These are phyloP conservation scores for Dictyostelium brefeldianum DNA, from an alignment of 78 protist species.

Conservation along the genomic window DNA sequence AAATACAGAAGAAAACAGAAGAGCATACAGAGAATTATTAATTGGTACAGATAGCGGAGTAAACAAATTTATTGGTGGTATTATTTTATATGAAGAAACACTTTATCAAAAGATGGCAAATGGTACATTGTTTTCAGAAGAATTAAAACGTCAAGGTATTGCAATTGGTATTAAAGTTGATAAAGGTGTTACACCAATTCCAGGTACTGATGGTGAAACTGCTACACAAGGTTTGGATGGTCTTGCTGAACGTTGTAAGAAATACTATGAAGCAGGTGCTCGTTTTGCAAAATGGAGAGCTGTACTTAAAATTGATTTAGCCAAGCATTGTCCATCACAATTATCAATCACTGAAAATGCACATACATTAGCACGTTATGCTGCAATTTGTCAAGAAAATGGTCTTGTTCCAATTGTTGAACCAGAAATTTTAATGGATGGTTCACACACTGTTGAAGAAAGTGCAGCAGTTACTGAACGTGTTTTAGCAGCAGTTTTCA, in stretches of 20 bases:
- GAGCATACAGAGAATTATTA: conserved; percentile 94
- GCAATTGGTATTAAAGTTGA: conserved; percentile 96
- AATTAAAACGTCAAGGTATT: conserved; percentile 84
- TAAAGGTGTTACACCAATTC: conserved; percentile 74
- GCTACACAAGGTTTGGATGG: conserved; percentile 95
- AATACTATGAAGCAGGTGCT: conserved; percentile 96
- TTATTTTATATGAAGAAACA: conserved; percentile 96
- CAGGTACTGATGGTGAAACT: conserved; percentile 90
- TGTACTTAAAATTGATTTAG: conserved; percentile 88
- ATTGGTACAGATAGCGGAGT: conserved; percentile 83
- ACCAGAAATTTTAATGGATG: conserved; percentile 96
- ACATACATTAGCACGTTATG: conserved; percentile 94
- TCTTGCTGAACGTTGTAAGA: conserved; percentile 87
- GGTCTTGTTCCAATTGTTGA: conserved; percentile 98
- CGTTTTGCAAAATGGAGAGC: conserved; percentile 97
- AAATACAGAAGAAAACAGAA: conserved; percentile 94
- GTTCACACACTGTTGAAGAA: conserved; percentile 84
- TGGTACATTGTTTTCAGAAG: conserved; percentile 90
- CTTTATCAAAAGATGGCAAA: conserved; percentile 90
- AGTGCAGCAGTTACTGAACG: conserved; percentile 71
- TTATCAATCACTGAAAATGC: conserved; percentile 92
- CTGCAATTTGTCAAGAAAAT: conserved; percentile 93
- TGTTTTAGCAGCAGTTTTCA: conserved; percentile 83
- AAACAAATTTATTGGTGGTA: conserved; percentile 91
- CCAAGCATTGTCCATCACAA: conserved; percentile 87